Base-by-base conservation (phyloP, 768 basidiomycete species). In the Phaffia tasmanica region DNA sequence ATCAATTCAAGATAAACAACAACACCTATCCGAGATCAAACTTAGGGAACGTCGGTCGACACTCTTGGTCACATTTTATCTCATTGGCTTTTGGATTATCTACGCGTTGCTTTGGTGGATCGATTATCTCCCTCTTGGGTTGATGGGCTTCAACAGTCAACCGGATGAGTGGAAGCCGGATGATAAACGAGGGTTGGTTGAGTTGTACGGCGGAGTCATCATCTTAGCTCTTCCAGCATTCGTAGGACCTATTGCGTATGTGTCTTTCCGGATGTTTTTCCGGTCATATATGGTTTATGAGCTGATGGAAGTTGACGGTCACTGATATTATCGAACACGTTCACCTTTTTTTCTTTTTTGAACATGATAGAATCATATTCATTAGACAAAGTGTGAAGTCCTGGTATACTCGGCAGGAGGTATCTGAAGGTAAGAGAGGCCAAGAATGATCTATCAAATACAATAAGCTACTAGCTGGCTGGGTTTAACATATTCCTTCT, bases 351-450 rank as follows among this genome's bases (percentile, higher is more conserved):
- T 4, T 3, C 57, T 18, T 2, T 32, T 23, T 63, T 47, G 57
- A 61, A 47, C 18, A 46, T 2, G 6, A 21, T 75, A 84, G 87
- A 23, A 84, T 89, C 47, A 75, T 90, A 57, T 89, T 89, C 73
- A 82, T 84, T 19, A 81, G 89, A 46, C 79, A 89, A 49, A 85
- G 90, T 63, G 86, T 89, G 65, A 87, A 89, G 74, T 80, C 86
- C 66, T 89, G 87, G 88, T 91, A 89, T 72, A 82, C 81, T 25
- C 80, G 85, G 65, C 89, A 84, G 71, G 89, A 86, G 2, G 83
- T 87, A 70, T 83, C 82, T 2, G 89, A 90, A 81, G 89, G 89
- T 89, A 69, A 47, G 79, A 18, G 56, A 29, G n/a, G 27, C 27
- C 27, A 25, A 57, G 56, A 4, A 25, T 57, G 6, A 25, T 7